Base-by-base conservation (phyloP, 371 early-diverging fungal species). In the Lichtheimia hyalospora region DNA sequence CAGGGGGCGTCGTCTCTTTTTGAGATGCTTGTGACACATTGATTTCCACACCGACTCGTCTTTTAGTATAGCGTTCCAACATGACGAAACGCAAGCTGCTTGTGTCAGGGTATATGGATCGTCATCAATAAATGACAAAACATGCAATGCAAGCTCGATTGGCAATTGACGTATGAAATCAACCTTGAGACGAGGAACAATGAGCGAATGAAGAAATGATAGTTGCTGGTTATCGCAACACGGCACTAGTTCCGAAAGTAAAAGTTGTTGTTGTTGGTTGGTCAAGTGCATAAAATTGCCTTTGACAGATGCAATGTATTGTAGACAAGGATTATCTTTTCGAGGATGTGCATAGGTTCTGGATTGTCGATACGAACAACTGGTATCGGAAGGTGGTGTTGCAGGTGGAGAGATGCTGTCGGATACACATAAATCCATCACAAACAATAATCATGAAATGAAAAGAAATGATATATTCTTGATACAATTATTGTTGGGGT, bases 141-240 rank as follows among this genome's bases (percentile, higher is more conserved):
- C 83, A 52, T 89, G 87, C 39, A 88, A 81, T 0, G 85, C 77
- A 6, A 94, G 82, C 56, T 94, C 92, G 40, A 88, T 78, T 8
- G 94, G 94, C 20, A 93, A 68, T 49, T 86, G 81, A 52, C 82
- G 84, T 3, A 93, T 54, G 67, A 92, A 92, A 68, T 94, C 93
- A 50, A 89, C 84, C 67, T 92, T 92, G 20, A 94, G 81, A 27
- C 77, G 66, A 15, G 88, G 88, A 0, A 81, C 77, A 54, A 86
- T 86, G 24, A 83, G 82, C 0, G 78, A 74, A 61, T 81, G 73
- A 12, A 87, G 67, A 62, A 79, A 79, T 39, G 81, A 74, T 39
- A 88, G 77, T 48, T 85, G 81, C 20, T 78, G 70, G 59, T 75
- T 84, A 54, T 78, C 77, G 62, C 85, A 87, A 57, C 75, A 64